Evolutionary conservation across 495 filamentous ascomycete species (phyloP), one percentile per base, ranked within the genome.

Genomic region (Hypomontagnella submonticulosa): DNA sequence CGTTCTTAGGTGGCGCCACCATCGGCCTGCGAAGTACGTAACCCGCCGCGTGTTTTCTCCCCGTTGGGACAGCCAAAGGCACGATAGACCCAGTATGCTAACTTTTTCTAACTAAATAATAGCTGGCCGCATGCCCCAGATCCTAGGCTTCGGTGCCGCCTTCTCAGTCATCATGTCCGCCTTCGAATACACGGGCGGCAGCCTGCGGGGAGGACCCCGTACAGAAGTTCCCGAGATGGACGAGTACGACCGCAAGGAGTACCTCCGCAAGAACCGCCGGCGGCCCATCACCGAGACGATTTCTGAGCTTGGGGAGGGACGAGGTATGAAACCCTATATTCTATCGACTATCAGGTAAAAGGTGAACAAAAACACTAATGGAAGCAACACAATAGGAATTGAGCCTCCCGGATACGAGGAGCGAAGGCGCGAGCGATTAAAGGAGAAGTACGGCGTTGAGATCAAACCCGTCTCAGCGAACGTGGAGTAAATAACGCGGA

Each of bases 401-500:
- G 84, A 89, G 61, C 92, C 83, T 27, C 89, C 90, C 11, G 92
- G 92, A 20, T 99, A 97, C 62, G 89, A 89, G 63, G 92, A 98
- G 81, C 82, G 96, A 76, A 87, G 96, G 67, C 83, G 85, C 50
- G 83, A 92, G 77, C 85, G 92, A 52, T 85, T 99, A 73, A 90
- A 94, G 83, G 87, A 94, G 80, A 90, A 87, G 65, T 98, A 97
- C 71, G 93, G 94, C 56, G 85, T 97, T 62, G 93, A 97, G 51
- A 86, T 98, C 63, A 77, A 81, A 36, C 76, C 82, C n/a, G 81
- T 83, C 43, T 78, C 71, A 15, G 77, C 79, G 57, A 52, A 54
- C 15, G 53, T 34, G 34, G 41, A 71, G 8, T 70, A 49, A 44
- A 41, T 49, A 30, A 13, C 33, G 38, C 5, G 23, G 4, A 20